Conservation (phyloP, 805 yeast species). For the Groenewaldozyma tartarivorans region DNA sequence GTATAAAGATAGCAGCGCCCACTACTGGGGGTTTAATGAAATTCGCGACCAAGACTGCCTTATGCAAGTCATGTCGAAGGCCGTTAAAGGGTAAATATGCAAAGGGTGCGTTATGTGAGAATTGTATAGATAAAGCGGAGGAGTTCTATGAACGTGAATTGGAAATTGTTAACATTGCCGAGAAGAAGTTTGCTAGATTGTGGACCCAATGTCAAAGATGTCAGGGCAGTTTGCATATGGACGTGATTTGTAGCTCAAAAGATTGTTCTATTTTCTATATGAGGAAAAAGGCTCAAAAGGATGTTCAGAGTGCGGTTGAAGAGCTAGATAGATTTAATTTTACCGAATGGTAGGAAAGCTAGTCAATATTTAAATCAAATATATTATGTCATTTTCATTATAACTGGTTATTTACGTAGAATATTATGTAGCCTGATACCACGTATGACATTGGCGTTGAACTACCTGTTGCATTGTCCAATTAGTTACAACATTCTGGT, state of each 20-base stretch:
- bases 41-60: constrained; percentile 81
- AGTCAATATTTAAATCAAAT: not conserved
- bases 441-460: too few species aligned
- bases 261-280: constrained; percentile 97
- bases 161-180: constrained; percentile 69
- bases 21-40: constrained; percentile 82
- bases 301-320: constrained; percentile 43
- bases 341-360: constrained; percentile 21
- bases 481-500: too few species aligned
- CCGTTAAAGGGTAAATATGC: constrained; percentile 49
- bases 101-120: constrained; percentile 70
- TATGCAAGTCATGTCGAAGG: constrained; percentile 80
- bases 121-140: constrained; percentile 66
- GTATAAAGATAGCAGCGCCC: constrained; percentile 58
- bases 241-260: constrained; percentile 86
- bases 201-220: constrained; percentile 99
- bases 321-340: constrained; percentile 62
- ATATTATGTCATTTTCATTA: too few species aligned
- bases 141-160: constrained; percentile 74
- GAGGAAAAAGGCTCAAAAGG: constrained; percentile 83
- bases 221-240: constrained; percentile 93
- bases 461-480: too few species aligned
- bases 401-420: too few species aligned
- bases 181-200: constrained; percentile 70
- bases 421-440: too few species aligned